Evolutionary conservation across 179 eudicot species (phyloP), one percentile per base, ranked within the genome.

Genomic region (Beta macrorhiza): DNA sequence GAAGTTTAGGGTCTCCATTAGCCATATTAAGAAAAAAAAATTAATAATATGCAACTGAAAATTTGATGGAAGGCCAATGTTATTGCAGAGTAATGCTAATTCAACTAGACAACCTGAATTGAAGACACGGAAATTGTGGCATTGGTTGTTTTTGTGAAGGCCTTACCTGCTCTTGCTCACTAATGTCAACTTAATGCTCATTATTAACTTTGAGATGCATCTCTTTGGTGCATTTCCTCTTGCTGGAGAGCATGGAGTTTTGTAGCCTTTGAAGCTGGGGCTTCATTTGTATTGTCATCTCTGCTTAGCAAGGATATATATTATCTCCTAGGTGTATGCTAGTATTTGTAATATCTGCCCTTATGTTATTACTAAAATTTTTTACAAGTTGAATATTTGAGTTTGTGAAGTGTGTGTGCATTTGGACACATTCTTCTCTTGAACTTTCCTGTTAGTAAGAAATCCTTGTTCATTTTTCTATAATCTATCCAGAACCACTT

Each of bases 401-500:
- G 58, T 20, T 11, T n/a, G 7, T 9, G 67, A 5, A 55, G 11
- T 2, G 4, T 0, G 56, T 57, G 12, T 57, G 32, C 16, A 57
- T 67, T 44, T 13, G 17, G 5, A 58, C 37, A 63, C 11, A 6
- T 25, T 72, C 56, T 53, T 52, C 10, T 61, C 56, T n/a, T 58
- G 32, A 49, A 49, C 70, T 68, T 11, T 61, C 42, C 51, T 16
- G 5, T 75, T 59, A 49, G 32, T 77, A 47, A 65, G 11, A 16
- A 51, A 45, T 69, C 44, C 16, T 37, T 44, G 10, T 75, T 71
- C 49, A 76, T 69, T 65, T 81, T 32, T 78, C 53, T 42, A 42
- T 64, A 63, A 51, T 81, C 89, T 94, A 93, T 63, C 94, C 95
- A 29, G 99, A 96, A 90, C 81, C 86, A 76, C 97, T 96, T 80